These are phyloP conservation scores for Penicillium sp. DNA, from an alignment of 2,329 filamentous ascomycete species.

Conservation along the genomic window DNA sequence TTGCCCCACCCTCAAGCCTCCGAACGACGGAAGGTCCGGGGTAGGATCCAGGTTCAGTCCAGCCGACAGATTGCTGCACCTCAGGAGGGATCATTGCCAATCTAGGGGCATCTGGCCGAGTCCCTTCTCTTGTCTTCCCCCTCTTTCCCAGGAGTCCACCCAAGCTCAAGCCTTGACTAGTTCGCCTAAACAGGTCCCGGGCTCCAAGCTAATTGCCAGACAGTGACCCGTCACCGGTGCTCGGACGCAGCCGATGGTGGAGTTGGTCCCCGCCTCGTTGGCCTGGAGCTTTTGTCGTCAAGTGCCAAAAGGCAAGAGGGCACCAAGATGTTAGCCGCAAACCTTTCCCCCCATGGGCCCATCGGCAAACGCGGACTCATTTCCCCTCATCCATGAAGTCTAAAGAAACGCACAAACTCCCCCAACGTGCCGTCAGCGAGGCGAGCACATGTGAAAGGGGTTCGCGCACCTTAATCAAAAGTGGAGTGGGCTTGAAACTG, in stretches of 20 bases:
- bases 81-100: no score
- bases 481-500: neutral
- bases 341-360: neutral
- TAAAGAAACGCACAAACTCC: neutral
- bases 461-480: neutral
- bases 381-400: neutral
- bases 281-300: neutral
- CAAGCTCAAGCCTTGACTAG: neutral
- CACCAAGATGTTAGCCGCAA: neutral
- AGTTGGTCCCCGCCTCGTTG: neutral
- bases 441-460: constrained; percentile 2
- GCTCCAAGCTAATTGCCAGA: neutral
- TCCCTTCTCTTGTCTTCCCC: no score
- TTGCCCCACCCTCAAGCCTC: no score
- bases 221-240: neutral
- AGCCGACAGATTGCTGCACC: no score
- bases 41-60: no score
- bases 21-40: no score
- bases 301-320: neutral
- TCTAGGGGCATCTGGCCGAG: no score
- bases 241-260: neutral
- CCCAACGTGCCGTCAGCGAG: neutral
- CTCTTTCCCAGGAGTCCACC: no score
- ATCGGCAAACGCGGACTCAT: neutral
- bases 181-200: neutral